Evolutionary conservation across 2,329 filamentous ascomycete genomes (phyloP).

Genomic region (Knoxdaviesia proteae): DNA sequence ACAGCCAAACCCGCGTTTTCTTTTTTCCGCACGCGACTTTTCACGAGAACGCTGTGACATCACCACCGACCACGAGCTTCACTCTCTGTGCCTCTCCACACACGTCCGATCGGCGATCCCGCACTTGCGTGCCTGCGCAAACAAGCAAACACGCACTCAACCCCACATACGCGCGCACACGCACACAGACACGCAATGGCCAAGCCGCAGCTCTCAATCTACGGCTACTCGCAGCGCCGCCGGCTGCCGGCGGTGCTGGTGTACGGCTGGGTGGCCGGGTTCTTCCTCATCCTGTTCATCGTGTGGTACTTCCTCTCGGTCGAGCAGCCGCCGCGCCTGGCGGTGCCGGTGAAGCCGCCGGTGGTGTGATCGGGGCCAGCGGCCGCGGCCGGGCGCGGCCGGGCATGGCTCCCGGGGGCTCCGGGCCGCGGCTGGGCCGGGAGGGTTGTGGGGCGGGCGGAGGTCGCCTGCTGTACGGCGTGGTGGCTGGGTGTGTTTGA

Average conservation of each 20-base stretch:
- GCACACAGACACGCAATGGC: background rate
- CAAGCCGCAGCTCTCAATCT: background rate
- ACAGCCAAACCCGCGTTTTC: too few species aligned
- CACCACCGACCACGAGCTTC: too few species aligned
- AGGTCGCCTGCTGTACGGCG: too few species aligned
- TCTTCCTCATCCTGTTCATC: slow-evolving; percentile 4
- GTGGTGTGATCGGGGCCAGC: background rate
- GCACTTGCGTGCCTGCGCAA: too few species aligned
- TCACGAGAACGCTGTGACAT: too few species aligned
- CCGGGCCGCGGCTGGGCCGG: background rate
- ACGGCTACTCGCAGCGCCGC: slow-evolving; percentile 4
- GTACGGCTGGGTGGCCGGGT: slow-evolving; percentile 5
- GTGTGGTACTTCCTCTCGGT: slow-evolving; percentile 4
- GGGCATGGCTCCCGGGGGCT: background rate
- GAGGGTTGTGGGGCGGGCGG: background rate
- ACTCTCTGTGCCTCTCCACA: too few species aligned
- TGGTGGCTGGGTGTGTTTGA: too few species aligned
- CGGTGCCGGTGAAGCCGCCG: background rate
- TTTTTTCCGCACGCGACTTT: too few species aligned
- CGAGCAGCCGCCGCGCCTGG: slow-evolving; percentile 1
- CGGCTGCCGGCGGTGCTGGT: slow-evolving; percentile 4
- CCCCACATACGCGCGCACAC: too few species aligned
- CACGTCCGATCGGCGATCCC: too few species aligned
- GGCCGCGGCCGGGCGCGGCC: background rate
- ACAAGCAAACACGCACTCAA: too few species aligned